Percentiles rank a stretch among this genome's conserved stretches.
Conservation (phyloP, 495 filamentous ascomycete genomes). For the Pyrenopolyporus hunteri region DNA sequence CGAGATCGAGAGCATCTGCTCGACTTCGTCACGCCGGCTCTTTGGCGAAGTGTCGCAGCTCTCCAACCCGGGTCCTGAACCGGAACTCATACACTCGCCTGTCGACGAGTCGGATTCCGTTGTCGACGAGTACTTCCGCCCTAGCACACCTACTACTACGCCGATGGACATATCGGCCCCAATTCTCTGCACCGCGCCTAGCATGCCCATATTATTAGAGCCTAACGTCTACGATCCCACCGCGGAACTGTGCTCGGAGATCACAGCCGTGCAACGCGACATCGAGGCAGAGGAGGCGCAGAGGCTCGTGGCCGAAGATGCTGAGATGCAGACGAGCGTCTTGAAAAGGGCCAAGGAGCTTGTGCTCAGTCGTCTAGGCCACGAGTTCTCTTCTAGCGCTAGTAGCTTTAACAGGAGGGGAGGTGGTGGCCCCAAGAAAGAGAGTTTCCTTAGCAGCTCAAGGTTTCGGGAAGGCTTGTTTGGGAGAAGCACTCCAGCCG, state of each 20-base stretch:
- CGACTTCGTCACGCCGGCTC: conserved; percentile 36
- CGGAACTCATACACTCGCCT: conserved; percentile 41
- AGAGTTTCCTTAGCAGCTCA: conserved; percentile 40
- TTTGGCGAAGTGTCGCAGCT: conserved; percentile 38
- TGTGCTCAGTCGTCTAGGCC: conserved; percentile 52
- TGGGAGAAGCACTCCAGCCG: conserved; percentile 45
- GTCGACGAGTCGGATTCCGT: conserved; percentile 50
- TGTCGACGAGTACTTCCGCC: conserved; percentile 48
- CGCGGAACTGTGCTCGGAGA: conserved; percentile 46
- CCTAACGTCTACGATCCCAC: conserved; percentile 56
- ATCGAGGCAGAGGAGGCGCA: conserved; percentile 48
- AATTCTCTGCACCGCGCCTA: conserved; percentile 52
- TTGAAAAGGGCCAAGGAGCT: conserved; percentile 52
- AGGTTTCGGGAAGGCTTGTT: conserved; percentile 52
- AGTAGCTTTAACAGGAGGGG: conserved; percentile 28
- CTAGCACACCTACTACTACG: conserved; percentile 41
- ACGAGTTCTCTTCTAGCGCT: conserved; percentile 43
- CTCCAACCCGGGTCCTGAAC: conserved; percentile 35
- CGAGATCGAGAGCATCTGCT: conserved; percentile 39
- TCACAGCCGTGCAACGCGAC: conserved; percentile 50
- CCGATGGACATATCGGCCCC: conserved; percentile 53
- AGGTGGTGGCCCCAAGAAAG: conserved; percentile 16
- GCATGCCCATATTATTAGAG: conserved; percentile 49
- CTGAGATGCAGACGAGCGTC: conserved; percentile 49
- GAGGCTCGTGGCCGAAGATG: conserved; percentile 48